A percentile compares a stretch with the other conserved stretches of the same genome.
Evolutionary conservation across 106 monocot genomes (phyloP).

Genomic region (Dioscorea alata): DNA sequence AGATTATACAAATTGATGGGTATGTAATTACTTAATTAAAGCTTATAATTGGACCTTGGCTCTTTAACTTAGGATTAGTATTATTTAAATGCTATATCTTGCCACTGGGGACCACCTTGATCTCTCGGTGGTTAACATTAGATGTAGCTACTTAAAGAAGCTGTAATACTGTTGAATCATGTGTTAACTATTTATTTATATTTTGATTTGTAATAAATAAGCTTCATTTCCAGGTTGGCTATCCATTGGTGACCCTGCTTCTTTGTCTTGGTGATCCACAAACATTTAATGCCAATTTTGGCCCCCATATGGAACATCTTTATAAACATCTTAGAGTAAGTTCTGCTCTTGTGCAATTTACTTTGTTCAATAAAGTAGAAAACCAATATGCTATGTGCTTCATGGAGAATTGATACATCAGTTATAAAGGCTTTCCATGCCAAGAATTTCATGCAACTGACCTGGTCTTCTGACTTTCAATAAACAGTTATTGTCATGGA

Average conservation of each 20-base stretch:
- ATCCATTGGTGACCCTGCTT: constrained; percentile 86
- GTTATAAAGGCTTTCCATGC: neutral
- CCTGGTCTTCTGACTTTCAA: neutral
- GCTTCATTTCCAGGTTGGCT: constrained; percentile 60
- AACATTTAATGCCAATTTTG: constrained; percentile 76
- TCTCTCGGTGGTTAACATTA: too few relatives aligned
- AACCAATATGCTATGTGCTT: too few relatives aligned
- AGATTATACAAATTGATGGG: too few relatives aligned
- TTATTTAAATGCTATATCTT: too few relatives aligned
- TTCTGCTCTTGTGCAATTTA: constrained; percentile 2
- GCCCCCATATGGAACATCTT: constrained; percentile 75
- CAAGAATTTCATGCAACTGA: neutral
- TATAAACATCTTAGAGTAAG: constrained; percentile 88
- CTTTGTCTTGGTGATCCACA: constrained; percentile 97
- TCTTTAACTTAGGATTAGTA: too few relatives aligned
- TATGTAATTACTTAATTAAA: too few relatives aligned
- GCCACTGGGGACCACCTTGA: too few relatives aligned
- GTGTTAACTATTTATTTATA: neutral
- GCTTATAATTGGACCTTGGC: too few relatives aligned
- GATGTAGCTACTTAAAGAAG: too few relatives aligned
- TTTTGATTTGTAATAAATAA: neutral
- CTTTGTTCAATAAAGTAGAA: neutral
- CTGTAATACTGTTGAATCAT: too few relatives aligned
- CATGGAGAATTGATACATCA: neutral
- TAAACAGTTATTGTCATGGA: neutral